A percentile compares a stretch with the other conserved stretches of the same genome.
phyloP scores from a whole-genome alignment of 2,329 filamentous ascomycete genomes.

The Diaporthe longicolla region DNA sequence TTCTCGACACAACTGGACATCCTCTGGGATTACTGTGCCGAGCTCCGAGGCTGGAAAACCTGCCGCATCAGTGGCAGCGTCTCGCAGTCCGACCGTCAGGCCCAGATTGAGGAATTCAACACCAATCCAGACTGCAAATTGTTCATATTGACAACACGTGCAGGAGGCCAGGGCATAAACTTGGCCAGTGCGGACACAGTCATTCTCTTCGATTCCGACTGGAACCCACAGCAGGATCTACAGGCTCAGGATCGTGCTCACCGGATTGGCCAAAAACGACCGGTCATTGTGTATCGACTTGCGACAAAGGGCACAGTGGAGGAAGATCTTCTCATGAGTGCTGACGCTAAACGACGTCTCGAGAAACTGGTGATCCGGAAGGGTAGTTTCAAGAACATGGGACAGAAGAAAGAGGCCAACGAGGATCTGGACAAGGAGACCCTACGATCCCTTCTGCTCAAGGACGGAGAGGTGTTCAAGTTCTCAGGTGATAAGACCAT shows the following conservation, averaged over 20 bases:
- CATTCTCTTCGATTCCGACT: conserved; percentile 88
- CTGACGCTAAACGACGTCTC: conserved; percentile 90
- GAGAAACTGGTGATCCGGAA: conserved; percentile 98
- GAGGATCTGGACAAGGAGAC: conserved; percentile 72
- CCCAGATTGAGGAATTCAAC: conserved; percentile 83
- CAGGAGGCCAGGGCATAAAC: conserved; percentile 96
- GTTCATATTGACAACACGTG: conserved; percentile 90
- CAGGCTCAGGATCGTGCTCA: conserved; percentile 97
- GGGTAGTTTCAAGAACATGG: conserved; percentile 82
- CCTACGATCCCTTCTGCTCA: conserved; percentile 73
- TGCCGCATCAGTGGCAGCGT: conserved; percentile 95
- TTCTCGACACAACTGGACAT: conserved; percentile 96
- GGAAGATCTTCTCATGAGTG: conserved; percentile 86
- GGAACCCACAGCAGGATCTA: conserved; percentile 97
- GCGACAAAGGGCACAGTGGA: conserved; percentile 95
- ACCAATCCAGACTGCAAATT: conserved; percentile 75
- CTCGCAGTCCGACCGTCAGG: conserved; percentile 77
- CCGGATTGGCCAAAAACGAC: conserved; percentile 91
- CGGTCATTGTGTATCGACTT: conserved; percentile 93
- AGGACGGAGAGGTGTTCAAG: conserved; percentile 78
- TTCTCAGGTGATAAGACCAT: conserved; percentile 74
- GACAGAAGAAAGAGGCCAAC: conserved; percentile 68
- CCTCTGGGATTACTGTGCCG: conserved; percentile 84
- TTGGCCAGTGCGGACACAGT: conserved; percentile 93
- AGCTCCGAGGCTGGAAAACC: conserved; percentile 83